Percentiles rank a stretch among this genome's conserved stretches.
phyloP scores from a whole-genome alignment of 805 yeast genomes.

The Candida ovalis region DNA sequence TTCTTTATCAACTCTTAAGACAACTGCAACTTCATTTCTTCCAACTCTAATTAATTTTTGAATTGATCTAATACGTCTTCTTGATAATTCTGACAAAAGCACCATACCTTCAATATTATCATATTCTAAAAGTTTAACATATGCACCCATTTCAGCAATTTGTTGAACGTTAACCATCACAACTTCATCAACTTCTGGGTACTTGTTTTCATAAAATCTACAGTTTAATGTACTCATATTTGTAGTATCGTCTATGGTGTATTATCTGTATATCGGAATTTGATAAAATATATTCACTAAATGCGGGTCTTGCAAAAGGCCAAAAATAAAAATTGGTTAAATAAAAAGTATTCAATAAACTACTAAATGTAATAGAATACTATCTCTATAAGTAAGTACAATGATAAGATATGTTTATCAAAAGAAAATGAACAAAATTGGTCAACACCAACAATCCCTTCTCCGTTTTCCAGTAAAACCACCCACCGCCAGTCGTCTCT shows the following conservation, averaged over 20 bases:
- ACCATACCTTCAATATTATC: slow-evolving; percentile 99
- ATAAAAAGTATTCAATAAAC: too few species aligned
- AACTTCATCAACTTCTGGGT: slow-evolving; percentile 98
- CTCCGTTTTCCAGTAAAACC: not conserved
- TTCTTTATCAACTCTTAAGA: slow-evolving; percentile 95
- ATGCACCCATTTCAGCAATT: slow-evolving; percentile 99
- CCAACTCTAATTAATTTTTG: slow-evolving; percentile 98
- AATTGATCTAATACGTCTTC: slow-evolving; percentile 98
- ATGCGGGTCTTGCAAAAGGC: not conserved
- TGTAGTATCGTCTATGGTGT: not conserved
- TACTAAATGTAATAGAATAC: too few species aligned
- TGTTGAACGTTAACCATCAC: slow-evolving; percentile 98
- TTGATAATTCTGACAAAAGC: slow-evolving; percentile 86
- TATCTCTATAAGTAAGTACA: too few species aligned
- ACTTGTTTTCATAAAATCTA: slow-evolving; percentile 96
- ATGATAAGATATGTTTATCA: too few species aligned
- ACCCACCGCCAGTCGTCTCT: not conserved
- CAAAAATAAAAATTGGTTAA: too few species aligned
- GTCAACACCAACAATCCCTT: too few species aligned
- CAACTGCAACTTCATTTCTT: slow-evolving; percentile 97
- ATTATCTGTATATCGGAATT: not conserved
- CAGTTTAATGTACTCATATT: slow-evolving; percentile 83
- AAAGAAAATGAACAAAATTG: too few species aligned
- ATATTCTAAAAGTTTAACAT: slow-evolving; percentile 91
- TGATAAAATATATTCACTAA: not conserved